Conservation (phyloP, 805 yeast species). For the Lachancea sp. region DNA sequence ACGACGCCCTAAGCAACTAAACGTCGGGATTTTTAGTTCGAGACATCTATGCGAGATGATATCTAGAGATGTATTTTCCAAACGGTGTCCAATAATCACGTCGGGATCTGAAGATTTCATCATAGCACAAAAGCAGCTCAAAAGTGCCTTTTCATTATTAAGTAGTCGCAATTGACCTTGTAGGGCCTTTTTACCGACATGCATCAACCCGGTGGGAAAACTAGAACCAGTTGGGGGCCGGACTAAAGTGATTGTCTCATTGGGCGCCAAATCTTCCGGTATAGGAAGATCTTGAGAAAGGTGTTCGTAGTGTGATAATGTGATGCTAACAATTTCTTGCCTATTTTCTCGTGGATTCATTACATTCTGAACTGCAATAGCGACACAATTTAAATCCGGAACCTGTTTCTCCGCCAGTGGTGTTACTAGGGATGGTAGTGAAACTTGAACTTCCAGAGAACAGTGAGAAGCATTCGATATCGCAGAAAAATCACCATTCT, state of each 20-base stretch:
- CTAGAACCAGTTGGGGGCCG: constrained; percentile 65
- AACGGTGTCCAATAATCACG: constrained; percentile 77
- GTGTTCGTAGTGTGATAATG: constrained; percentile 63
- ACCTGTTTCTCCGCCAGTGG: constrained; percentile 44
- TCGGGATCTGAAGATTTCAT: constrained; percentile 85
- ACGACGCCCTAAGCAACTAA: constrained; percentile 82
- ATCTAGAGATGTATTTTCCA: constrained; percentile 73
- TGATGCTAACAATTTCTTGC: constrained; percentile 83
- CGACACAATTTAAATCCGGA: constrained; percentile 67
- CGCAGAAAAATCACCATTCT: constrained; percentile 52
- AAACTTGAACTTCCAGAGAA: constrained; percentile 61
- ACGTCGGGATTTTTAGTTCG: constrained; percentile 63
- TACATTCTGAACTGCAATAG: constrained; percentile 73
- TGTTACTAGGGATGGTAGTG: constrained; percentile 40
- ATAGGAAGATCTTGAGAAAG: constrained; percentile 72
- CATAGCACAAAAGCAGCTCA: constrained; percentile 67
- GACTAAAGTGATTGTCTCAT: constrained; percentile 61
- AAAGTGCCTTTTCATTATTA: constrained; percentile 66
- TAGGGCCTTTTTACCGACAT: constrained; percentile 49
- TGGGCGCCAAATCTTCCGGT: constrained; percentile 53
- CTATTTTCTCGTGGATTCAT: constrained; percentile 66
- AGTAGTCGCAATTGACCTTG: constrained; percentile 45
- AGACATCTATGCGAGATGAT: constrained; percentile 75
- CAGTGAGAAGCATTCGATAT: constrained; percentile 71
- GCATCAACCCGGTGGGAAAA: constrained; percentile 72